phyloP scores from a whole-genome alignment of 768 basidiomycete species.

The Termitomyces sp. region DNA sequence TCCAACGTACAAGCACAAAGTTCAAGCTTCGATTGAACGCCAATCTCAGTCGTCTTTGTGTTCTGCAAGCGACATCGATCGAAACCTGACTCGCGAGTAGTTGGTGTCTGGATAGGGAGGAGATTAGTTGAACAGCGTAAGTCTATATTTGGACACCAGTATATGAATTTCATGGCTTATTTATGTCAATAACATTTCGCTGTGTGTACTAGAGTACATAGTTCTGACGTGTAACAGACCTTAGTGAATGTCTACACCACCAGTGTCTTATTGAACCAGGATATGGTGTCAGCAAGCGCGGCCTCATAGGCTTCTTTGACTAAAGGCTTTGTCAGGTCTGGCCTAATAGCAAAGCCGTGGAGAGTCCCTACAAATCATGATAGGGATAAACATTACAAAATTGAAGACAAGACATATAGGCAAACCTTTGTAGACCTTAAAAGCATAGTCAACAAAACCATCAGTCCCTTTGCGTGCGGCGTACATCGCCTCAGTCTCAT shows the following conservation, averaged over 20 bases:
- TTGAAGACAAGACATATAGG: background rate
- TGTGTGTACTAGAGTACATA: background rate
- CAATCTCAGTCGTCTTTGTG: background rate
- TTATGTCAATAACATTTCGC: background rate
- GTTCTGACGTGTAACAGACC: background rate
- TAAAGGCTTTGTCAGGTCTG: slow-evolving; percentile 21
- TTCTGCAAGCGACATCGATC: background rate
- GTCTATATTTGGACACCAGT: background rate
- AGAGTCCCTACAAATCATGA: slow-evolving; percentile 17
- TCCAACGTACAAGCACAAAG: background rate
- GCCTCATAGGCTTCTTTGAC: slow-evolving; percentile 22
- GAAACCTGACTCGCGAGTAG: background rate
- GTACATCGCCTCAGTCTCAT: slow-evolving; percentile 20
- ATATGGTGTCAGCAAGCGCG: slow-evolving; percentile 20
- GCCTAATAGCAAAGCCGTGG: slow-evolving; percentile 24
- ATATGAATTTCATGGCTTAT: background rate
- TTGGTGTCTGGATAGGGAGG: background rate
- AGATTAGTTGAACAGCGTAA: background rate
- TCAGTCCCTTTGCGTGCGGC: slow-evolving; percentile 20
- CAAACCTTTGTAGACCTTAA: too few species aligned
- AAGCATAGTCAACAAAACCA: background rate
- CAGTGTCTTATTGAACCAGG: slow-evolving; percentile 19
- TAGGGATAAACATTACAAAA: background rate
- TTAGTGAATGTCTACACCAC: background rate
- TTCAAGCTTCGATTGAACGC: background rate